Evolutionary conservation across 768 basidiomycete genomes (phyloP), one percentile per base, ranked within the genome.

Genomic region (Pleurotus tuoliensis): DNA sequence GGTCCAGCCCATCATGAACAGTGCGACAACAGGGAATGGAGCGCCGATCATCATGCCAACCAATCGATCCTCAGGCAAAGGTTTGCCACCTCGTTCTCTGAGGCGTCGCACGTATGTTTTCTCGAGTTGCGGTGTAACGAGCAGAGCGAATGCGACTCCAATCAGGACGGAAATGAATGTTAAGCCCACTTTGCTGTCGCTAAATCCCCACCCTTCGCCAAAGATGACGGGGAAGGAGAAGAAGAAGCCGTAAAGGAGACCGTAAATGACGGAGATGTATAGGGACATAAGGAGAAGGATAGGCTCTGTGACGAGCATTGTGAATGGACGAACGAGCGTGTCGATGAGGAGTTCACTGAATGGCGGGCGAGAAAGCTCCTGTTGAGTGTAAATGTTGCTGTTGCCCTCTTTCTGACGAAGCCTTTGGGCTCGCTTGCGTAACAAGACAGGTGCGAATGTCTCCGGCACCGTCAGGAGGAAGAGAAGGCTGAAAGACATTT

Each of bases 1-100:
- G n/a, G 73, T 73, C 73, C 73, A 74, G 43, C 72, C 73, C 58
- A 78, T 73, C 67, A 74, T 73, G 68, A 78, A 76, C 47, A 76
- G 63, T 3, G 72, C 67, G 64, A 62, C 40, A 30, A 38, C 34
- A 40, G 47, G 46, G 58, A 74, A 71, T 40, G 70, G 69, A 25
- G 66, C 68, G 12, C 69, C 72, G 45, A 74, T 56, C 67, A 76
- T 73, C 64, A 73, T 72, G 6, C 72, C 72, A 50, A 63, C 57
- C 27, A 75, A 63, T 55, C 76, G 69, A 47, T 75, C 73, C 57
- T 78, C 76, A 6, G 76, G 76, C 27, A 76, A 73, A 5, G 73
- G 73, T 20, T 60, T 65, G 2, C 75, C 75, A 43, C 66, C 70
- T 56, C 69, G 72, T 27, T 66, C 73, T 5, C 61, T 63, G 1